Base-by-base conservation (phyloP, 495 filamentous ascomycete genomes). In the Paragyromitra xinjiangensis region DNA sequence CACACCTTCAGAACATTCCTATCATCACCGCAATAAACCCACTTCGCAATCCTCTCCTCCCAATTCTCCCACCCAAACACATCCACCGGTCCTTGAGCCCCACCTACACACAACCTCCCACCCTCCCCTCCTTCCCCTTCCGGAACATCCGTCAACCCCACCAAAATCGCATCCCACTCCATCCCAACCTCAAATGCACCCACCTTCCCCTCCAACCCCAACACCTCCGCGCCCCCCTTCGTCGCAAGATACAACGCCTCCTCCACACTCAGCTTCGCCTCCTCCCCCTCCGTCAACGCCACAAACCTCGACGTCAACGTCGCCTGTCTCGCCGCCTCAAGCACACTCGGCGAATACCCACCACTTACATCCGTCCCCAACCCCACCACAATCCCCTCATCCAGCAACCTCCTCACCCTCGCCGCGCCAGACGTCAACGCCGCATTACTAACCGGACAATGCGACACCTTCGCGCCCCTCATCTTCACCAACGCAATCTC, bases 191-290 rank as follows among this genome's bases (percentile, higher is more conserved):
- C 92, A 84, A 97, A 97, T 7, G 84, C 88, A 4, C 94, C 94
- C 24, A 97, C 87, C 75, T 85, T 88, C 6, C 85, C 86, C 26
- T 85, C 87, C 64, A 97, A 83, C 39, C 92, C 92, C 0, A 97
- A 86, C 62, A 94, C 92, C 63, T 88, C 84, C 0, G 94, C 94
- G 0, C 94, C 94, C 9, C 94, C 94, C 22, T 86, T 84, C 19
- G 94, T 97, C 0, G 92, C 94, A 0, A 98, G 86, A 79, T 92
- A 97, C 63, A 99, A 81, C n/a, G 88, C 92, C 83, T 99, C 95
- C 70, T 93, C 91, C n/a, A 95, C 89, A 61, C 86, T 88, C 55
- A 98, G 81, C 79, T 93, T 94, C 24, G 83, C 73, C 26, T 69
- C 70, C 19, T 77, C 77, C 22, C 83, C 84, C 14, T 82, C 84